Evolutionary conservation across 768 basidiomycete genomes (phyloP).

Genomic region (Collybia sordida): DNA sequence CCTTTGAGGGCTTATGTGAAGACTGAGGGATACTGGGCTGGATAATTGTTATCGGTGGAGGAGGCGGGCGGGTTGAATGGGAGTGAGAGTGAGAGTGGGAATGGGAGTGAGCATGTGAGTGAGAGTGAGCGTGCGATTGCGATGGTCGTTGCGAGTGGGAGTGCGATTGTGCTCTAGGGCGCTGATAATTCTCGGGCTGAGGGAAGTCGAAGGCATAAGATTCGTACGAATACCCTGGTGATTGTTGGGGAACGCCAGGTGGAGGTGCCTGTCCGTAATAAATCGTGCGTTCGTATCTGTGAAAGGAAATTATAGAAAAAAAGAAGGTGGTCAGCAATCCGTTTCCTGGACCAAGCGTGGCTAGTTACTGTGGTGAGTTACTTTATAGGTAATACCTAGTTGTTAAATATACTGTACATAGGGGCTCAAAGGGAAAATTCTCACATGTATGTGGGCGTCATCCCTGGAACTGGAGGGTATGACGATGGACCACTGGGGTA

Average conservation of each 20-base stretch:
- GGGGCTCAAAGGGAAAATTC: neutral
- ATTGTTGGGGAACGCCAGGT: neutral
- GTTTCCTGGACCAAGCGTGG: neutral
- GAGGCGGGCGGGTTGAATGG: conserved; percentile 19
- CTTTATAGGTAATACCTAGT: neutral
- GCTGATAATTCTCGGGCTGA: conserved; percentile 9
- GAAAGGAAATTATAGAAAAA: neutral
- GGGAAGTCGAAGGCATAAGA: conserved; percentile 1
- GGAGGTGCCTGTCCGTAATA: conserved; percentile 14
- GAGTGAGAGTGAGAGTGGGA: conserved; percentile 6
- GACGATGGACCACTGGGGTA: neutral
- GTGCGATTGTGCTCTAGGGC: conserved; percentile 1
- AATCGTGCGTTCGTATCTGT: conserved; percentile 14
- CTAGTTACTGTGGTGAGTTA: conserved; percentile 16
- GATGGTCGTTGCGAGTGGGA: conserved; percentile 13
- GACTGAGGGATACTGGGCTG: neutral
- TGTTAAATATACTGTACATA: neutral
- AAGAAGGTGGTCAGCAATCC: neutral
- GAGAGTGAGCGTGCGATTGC: conserved; percentile 14
- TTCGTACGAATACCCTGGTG: too few species aligned
- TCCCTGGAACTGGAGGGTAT: neutral
- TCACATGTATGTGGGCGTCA: conserved; percentile 1
- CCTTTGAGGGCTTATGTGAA: conserved; percentile 1
- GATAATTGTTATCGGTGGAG: neutral
- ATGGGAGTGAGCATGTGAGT: conserved; percentile 6